Conservation (phyloP, 2,329 filamentous ascomycete species). For the Leptographium procerum region DNA sequence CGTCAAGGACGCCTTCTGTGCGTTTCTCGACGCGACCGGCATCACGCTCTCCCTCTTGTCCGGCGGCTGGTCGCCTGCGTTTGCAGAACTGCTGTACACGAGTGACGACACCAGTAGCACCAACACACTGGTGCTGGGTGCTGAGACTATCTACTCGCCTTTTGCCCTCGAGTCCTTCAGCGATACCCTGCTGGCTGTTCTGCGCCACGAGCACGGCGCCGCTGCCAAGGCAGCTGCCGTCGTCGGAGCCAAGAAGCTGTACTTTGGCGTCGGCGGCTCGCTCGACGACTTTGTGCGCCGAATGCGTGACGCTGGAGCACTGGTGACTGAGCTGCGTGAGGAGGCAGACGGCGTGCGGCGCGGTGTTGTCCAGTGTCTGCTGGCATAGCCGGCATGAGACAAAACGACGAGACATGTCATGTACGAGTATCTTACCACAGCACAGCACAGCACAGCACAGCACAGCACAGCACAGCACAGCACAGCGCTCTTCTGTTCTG, state of each 20-base stretch:
- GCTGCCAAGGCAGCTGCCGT: constrained; percentile 42
- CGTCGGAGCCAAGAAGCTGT: constrained; percentile 66
- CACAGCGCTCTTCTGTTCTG: background rate
- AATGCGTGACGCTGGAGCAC: constrained; percentile 35
- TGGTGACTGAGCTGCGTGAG: constrained; percentile 41
- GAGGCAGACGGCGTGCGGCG: constrained; percentile 50
- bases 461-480: too few species aligned
- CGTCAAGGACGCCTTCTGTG: constrained; percentile 47
- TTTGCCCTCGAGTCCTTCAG: constrained; percentile 59
- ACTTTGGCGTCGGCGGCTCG: constrained; percentile 77
- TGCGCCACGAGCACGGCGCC: constrained; percentile 33
- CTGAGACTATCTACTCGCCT: constrained; percentile 76
- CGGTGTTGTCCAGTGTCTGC: constrained; percentile 43
- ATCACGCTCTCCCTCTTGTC: constrained; percentile 58
- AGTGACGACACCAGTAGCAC: constrained; percentile 12
- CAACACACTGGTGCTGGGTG: constrained; percentile 51
- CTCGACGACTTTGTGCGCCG: constrained; percentile 59
- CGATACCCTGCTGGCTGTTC: constrained; percentile 49
- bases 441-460: too few species aligned
- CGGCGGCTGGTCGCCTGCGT: constrained; percentile 59
- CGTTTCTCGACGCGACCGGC: constrained; percentile 33
- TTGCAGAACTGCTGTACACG: constrained; percentile 47
- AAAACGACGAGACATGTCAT: too few species aligned
- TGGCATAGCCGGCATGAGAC: constrained; percentile 14
- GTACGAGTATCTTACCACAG: too few species aligned